Conservation (phyloP, 75 land plant species). For the Pseudotsuga menziesii region DNA sequence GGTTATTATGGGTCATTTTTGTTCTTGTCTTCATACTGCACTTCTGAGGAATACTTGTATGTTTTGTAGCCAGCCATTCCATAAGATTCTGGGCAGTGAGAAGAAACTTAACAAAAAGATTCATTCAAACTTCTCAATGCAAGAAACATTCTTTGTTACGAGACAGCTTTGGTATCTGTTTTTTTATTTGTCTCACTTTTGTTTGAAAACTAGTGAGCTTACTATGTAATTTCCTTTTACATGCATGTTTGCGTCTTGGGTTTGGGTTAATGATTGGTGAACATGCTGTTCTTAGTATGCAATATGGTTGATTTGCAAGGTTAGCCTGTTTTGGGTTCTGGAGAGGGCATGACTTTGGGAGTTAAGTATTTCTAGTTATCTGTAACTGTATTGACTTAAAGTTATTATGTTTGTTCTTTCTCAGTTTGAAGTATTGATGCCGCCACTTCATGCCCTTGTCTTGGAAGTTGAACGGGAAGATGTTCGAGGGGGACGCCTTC, state of each 20-base stretch:
- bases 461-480: constrained; percentile 78
- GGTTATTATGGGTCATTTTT: too few species aligned
- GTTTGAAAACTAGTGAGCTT: not conserved
- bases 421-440: constrained; percentile 87
- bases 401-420: not conserved
- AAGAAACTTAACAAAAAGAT: too few species aligned
- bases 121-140: too few species aligned
- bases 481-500: constrained; percentile 83
- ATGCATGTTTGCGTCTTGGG: not conserved
- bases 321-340: not conserved
- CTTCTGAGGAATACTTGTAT: too few species aligned
- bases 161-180: not conserved
- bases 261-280: not conserved
- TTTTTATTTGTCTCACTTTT: not conserved
- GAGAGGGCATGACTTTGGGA: not conserved
- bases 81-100: too few species aligned
- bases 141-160: not conserved
- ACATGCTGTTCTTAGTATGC: not conserved
- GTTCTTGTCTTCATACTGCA: too few species aligned
- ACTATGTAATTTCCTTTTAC: not conserved
- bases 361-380: not conserved
- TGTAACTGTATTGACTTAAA: not conserved
- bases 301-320: not conserved
- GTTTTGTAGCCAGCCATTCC: too few species aligned
- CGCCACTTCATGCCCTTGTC: constrained; percentile 83